Evolutionary conservation across 2,329 filamentous ascomycete genomes (phyloP).

Genomic region (Trichoderma breve): DNA sequence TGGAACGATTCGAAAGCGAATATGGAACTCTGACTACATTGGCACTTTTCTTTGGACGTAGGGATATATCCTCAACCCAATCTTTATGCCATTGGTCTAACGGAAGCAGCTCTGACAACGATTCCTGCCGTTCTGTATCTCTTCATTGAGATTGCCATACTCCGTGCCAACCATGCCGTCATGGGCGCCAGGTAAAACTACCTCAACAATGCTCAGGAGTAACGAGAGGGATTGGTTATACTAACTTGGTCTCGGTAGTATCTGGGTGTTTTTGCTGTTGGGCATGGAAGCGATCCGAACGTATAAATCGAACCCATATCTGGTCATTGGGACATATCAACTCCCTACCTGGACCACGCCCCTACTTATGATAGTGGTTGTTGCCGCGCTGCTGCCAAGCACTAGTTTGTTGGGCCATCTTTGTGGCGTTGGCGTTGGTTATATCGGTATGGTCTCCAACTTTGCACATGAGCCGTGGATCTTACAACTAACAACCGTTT

Average conservation of each 20-base stretch:
- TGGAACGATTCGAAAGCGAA: constrained; percentile 92
- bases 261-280: constrained; percentile 90
- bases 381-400: constrained; percentile 73
- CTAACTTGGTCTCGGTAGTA: constrained; percentile 47
- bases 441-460: constrained; percentile 64
- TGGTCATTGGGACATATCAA: constrained; percentile 60
- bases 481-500: not conserved
- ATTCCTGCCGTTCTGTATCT: constrained; percentile 82
- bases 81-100: constrained; percentile 1
- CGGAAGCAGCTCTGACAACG: constrained; percentile 65
- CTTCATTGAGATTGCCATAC: constrained; percentile 69
- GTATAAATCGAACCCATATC: constrained; percentile 75
- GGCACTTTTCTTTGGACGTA: constrained; percentile 86
- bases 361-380: constrained; percentile 70
- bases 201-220: not conserved
- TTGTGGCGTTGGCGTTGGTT: constrained; percentile 79
- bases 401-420: constrained; percentile 85
- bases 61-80: constrained; percentile 41
- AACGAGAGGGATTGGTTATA: not conserved
- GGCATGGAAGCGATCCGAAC: constrained; percentile 83
- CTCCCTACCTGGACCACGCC: constrained; percentile 94
- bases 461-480: not conserved
- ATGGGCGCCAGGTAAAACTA: constrained; percentile 73
- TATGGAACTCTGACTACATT: constrained; percentile 87
- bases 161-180: constrained; percentile 69